Base-by-base conservation (phyloP, 768 basidiomycete genomes). In the Podaxis sp. region DNA sequence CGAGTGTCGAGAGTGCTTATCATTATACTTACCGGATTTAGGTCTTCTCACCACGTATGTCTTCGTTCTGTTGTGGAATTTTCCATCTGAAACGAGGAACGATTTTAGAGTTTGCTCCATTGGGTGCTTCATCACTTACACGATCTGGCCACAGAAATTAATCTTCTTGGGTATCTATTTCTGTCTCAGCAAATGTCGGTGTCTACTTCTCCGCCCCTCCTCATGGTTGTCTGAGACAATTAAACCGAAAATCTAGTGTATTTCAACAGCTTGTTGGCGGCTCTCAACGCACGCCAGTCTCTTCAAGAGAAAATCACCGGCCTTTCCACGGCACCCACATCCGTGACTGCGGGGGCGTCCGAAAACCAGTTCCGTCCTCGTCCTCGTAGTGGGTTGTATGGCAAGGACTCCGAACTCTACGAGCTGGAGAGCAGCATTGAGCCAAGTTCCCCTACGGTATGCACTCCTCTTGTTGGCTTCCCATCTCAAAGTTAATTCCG, bases 151-250 rank as follows among this genome's bases (percentile, higher is more conserved):
- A 3, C 50, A 62, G n/a, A 59, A 59, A 6, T 67, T 70, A 35
- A 66, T 70, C 32, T 70, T 68, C 59, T 61, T 70, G 61, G 68
- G 66, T 4, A 42, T 70, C n/a, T 70, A 70, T 55, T 70, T 70
- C 47, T 64, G 66, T 14, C 57, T 70, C 21, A 68, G 66, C 55
- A 70, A 70, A 64, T 47, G 69, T 70, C 52, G 44, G 65, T 52
- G 25, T 42, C 7, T 10, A 18, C 25, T 23, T 51, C 5, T 36
- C 40, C 21, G 6, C 4, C 10, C 36, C 51, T 16, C 46, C 7
- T 36, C 7, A 13, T 6, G 6, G 4, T n/a, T n/a, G 18, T 44
- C n/a, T 54, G 3, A 54, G 36, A 51, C 37, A 13, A 28, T 52
- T 4, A 9, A 28, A 9, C n/a, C 50, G 32, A 4, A 18, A 36